Evolutionary conservation across 371 early-diverging fungal species (phyloP).

Genomic region (Mucor irregularis): DNA sequence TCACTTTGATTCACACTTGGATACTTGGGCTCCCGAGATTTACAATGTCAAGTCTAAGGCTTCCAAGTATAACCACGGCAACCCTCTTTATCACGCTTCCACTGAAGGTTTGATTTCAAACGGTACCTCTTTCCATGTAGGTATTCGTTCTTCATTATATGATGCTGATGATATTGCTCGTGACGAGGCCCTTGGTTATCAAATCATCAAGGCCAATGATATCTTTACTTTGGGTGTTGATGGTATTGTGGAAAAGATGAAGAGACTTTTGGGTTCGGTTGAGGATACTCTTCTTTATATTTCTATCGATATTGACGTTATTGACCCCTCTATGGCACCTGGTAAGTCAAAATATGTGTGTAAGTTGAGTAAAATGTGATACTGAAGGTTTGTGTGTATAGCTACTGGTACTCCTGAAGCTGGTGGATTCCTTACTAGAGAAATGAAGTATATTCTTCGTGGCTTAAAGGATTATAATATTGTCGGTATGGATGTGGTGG

Average conservation of each 20-base stretch:
- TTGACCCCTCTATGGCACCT: slow-evolving; percentile 55
- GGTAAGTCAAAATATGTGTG: not conserved
- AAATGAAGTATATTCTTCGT: slow-evolving; percentile 49
- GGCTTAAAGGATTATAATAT: slow-evolving; percentile 43
- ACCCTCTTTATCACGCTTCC: slow-evolving; percentile 52
- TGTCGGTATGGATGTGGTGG: slow-evolving; percentile 50
- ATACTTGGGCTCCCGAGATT: slow-evolving; percentile 49
- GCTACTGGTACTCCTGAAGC: slow-evolving; percentile 57
- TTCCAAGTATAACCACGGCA: slow-evolving; percentile 43
- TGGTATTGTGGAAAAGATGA: slow-evolving; percentile 46
- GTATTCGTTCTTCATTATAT: slow-evolving; percentile 48
- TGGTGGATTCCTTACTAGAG: slow-evolving; percentile 53
- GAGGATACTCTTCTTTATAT: slow-evolving; percentile 41
- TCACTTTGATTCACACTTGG: slow-evolving; percentile 55
- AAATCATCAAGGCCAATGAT: slow-evolving; percentile 50
- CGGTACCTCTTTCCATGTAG: slow-evolving; percentile 53
- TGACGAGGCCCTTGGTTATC: slow-evolving; percentile 46
- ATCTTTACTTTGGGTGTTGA: slow-evolving; percentile 47
- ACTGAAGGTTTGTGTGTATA: too few species aligned
- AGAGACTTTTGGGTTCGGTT: slow-evolving; percentile 38
- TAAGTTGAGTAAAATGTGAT: not conserved
- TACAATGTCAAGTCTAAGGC: slow-evolving; percentile 39
- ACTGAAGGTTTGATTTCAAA: slow-evolving; percentile 49
- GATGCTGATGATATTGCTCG: slow-evolving; percentile 37
- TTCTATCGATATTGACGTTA: slow-evolving; percentile 55